A percentile compares a stretch with the other conserved stretches of the same genome.
These are phyloP conservation scores for Coccinonectria pachysandricola DNA, from an alignment of 2,329 filamentous ascomycete species.

Conservation along the genomic window DNA sequence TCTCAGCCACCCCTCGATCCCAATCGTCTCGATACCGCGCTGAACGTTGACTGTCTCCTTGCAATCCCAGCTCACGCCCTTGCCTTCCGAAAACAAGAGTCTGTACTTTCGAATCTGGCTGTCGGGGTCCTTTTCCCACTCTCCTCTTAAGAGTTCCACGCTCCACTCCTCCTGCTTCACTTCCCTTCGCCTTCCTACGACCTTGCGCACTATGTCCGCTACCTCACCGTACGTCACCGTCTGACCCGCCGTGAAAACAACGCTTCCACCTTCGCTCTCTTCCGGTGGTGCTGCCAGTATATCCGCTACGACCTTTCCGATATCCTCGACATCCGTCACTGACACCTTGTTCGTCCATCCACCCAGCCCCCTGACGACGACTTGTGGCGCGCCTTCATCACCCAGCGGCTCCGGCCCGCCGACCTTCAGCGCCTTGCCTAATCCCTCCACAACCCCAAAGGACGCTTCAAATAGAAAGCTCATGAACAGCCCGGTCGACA, in stretches of 20 bases:
- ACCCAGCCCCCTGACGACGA: conserved; percentile 44
- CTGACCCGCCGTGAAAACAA: conserved; percentile 52
- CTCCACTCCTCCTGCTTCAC: conserved; percentile 43
- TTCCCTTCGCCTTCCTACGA: conserved; percentile 21
- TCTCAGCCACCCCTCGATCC: too few species aligned
- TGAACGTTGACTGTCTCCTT: conserved; percentile 41
- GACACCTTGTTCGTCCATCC: conserved; percentile 53
- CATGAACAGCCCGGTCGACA: conserved; percentile 62
- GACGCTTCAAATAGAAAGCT: conserved; percentile 54
- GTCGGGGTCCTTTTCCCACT: conserved; percentile 34
- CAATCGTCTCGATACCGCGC: conserved; percentile 34
- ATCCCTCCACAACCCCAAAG: conserved; percentile 61
- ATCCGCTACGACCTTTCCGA: conserved; percentile 49
- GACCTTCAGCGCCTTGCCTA: too few species aligned
- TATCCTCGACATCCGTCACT: conserved; percentile 52
- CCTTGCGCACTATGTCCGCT: conserved; percentile 40
- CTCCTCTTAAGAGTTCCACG: conserved; percentile 30
- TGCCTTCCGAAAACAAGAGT: conserved; percentile 47
- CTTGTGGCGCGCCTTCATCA: conserved; percentile 29
- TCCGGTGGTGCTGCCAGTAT: conserved; percentile 34
- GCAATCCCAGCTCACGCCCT: conserved; percentile 49
- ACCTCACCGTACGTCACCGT: conserved; percentile 47
- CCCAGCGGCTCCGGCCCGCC: too few species aligned
- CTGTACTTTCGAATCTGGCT: conserved; percentile 49
- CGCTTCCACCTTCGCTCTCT: conserved; percentile 25